Evolutionary conservation across 805 yeast genomes (phyloP).

Genomic region (Hermanozyma aechmeae): DNA sequence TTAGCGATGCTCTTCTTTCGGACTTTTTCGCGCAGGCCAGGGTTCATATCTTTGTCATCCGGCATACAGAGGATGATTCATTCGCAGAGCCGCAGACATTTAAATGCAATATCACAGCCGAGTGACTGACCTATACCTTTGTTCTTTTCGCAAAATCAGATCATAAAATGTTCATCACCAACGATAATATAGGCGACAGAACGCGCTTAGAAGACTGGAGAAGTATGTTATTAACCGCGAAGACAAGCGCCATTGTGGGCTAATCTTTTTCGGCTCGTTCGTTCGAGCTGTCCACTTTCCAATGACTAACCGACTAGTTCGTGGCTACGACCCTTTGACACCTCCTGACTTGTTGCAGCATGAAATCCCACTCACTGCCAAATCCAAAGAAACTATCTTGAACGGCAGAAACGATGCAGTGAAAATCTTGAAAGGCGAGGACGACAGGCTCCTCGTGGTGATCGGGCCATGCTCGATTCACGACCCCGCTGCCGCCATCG

Average conservation of each 20-base stretch:
- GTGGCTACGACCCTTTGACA: slow-evolving; percentile 91
- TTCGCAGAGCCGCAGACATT: no score
- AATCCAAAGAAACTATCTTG: slow-evolving; percentile 53
- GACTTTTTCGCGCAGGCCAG: no score
- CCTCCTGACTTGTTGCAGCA: slow-evolving; percentile 90
- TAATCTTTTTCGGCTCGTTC: no score
- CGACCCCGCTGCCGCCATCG: slow-evolving; percentile 87
- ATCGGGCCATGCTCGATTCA: slow-evolving; percentile 98
- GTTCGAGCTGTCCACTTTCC: no score
- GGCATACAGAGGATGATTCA: no score
- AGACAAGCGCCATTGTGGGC: no score
- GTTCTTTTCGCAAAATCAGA: no score
- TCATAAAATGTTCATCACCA: slow-evolving; percentile 72
- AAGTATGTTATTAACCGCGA: slow-evolving; percentile 35
- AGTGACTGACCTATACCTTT: no score
- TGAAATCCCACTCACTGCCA: slow-evolving; percentile 62
- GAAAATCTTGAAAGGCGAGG: slow-evolving; percentile 67
- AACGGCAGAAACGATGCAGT: slow-evolving; percentile 71
- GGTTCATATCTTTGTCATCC: no score
- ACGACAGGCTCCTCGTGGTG: slow-evolving; percentile 80
- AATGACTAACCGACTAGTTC: slow-evolving; percentile 21
- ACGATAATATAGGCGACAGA: slow-evolving; percentile 80
- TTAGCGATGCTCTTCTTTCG: no score
- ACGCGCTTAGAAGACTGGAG: slow-evolving; percentile 49
- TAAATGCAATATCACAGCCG: no score